A percentile compares a stretch with the other conserved stretches of the same genome.
Conservation (phyloP, 306 rosid species). For the Quercus dentata region DNA sequence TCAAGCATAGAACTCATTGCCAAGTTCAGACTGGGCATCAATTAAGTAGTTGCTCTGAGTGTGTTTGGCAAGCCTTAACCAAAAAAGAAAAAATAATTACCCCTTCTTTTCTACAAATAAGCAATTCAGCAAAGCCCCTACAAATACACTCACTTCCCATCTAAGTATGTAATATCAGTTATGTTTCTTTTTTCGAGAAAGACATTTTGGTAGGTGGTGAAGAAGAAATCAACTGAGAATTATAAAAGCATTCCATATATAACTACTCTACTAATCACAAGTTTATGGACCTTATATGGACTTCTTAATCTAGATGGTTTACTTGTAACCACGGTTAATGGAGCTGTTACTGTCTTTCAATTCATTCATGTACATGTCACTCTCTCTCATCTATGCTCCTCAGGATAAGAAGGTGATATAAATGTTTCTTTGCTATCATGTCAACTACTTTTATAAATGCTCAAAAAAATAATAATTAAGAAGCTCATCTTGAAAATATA, state of each 20-base stretch:
- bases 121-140: too few relatives aligned
- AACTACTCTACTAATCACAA: constrained; percentile 39
- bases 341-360: constrained; percentile 39
- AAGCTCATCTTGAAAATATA: too few relatives aligned
- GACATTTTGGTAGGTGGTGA: constrained; percentile 47
- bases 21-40: too few relatives aligned
- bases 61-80: too few relatives aligned
- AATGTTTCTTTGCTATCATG: not conserved
- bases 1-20: too few relatives aligned
- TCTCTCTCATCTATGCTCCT: constrained; percentile 44
- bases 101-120: too few relatives aligned
- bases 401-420: constrained; percentile 36
- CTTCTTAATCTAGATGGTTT: constrained; percentile 37
- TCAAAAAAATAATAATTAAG: too few relatives aligned
- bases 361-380: constrained; percentile 35
- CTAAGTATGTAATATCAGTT: too few relatives aligned
- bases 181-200: constrained; percentile 1
- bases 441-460: not conserved
- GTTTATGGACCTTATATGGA: constrained; percentile 60
- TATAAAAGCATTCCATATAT: constrained; percentile 40
- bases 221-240: constrained; percentile 49
- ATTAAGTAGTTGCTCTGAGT: too few relatives aligned
- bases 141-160: too few relatives aligned
- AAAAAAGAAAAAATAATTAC: too few relatives aligned
- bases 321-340: constrained; percentile 45